phyloP scores from a whole-genome alignment of 2,329 filamentous ascomycete genomes.

The Magnaporthales sp. region DNA sequence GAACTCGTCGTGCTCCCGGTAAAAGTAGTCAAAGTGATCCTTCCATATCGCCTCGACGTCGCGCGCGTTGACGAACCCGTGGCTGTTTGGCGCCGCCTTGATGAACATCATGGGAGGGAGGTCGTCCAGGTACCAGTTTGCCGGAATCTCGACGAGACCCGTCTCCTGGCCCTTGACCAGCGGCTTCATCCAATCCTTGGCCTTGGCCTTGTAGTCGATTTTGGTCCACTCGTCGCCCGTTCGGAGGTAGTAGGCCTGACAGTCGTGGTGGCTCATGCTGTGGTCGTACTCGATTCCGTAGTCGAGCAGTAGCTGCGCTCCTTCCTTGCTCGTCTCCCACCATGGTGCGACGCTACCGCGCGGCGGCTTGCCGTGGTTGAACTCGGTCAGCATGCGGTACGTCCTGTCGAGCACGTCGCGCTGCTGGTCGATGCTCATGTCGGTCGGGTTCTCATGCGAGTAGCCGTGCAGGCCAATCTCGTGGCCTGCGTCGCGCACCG shows the following conservation, averaged over 20 bases:
- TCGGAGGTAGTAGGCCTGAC: conserved; percentile 53
- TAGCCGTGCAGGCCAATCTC: conserved; percentile 37
- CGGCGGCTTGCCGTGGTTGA: conserved; percentile 53
- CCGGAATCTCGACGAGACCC: conserved; percentile 58
- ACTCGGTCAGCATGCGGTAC: conserved; percentile 60
- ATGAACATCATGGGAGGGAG: conserved; percentile 66
- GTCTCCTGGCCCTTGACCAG: conserved; percentile 49
- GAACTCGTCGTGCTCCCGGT: conserved; percentile 68
- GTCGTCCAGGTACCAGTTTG: conserved; percentile 56
- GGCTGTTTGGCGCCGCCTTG: conserved; percentile 55
- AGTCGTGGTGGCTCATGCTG: conserved; percentile 57
- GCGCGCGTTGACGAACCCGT: conserved; percentile 48
- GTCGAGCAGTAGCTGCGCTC: conserved; percentile 52
- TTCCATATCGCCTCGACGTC: conserved; percentile 55
- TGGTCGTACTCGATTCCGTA: conserved; percentile 67
- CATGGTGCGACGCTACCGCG: conserved; percentile 64
- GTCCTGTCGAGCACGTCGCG: conserved; percentile 67
- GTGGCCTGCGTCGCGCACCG: conserved; percentile 35
- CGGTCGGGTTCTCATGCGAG: conserved; percentile 31
- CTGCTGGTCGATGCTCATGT: conserved; percentile 64
- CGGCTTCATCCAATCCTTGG: conserved; percentile 59
- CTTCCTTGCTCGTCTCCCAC: conserved; percentile 66
- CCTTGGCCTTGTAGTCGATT: conserved; percentile 56
- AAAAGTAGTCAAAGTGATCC: conserved; percentile 66
- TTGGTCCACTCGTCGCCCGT: conserved; percentile 59